These are phyloP conservation scores for Phytophthora melonis DNA, from an alignment of 352 stramenopile species.

Conservation along the genomic window DNA sequence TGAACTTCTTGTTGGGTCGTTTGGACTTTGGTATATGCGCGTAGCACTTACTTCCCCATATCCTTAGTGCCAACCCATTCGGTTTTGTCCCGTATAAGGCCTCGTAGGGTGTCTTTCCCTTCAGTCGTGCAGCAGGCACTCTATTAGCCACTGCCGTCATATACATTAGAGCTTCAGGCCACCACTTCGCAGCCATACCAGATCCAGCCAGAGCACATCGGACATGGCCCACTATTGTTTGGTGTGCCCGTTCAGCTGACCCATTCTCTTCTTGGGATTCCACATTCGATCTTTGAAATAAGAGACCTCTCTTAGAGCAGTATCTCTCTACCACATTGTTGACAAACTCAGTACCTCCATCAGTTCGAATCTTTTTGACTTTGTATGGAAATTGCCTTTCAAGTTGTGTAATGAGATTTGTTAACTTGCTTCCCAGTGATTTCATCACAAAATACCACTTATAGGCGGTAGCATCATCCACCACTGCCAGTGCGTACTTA, in stretches of 20 bases:
- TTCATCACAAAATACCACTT: conserved; percentile 27
- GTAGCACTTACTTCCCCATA: no score
- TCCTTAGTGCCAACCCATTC: neutral
- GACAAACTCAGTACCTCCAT: conserved; percentile 18
- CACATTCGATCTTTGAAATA: conserved; percentile 3
- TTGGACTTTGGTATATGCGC: neutral
- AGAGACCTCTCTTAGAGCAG: neutral
- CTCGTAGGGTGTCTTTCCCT: conserved; percentile 13
- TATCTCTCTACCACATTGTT: neutral
- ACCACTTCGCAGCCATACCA: conserved; percentile 13
- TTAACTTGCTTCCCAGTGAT: neutral
- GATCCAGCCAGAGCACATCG: conserved; percentile 2
- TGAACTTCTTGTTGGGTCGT: neutral
- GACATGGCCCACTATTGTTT: conserved; percentile 17
- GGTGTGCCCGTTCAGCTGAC: conserved; percentile 9
- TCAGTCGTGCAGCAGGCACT: conserved; percentile 13
- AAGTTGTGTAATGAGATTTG: neutral
- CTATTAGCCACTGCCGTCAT: conserved; percentile 12
- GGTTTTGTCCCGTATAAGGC: conserved; percentile 11
- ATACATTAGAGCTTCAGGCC: conserved; percentile 13
- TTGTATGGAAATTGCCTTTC: conserved; percentile 1
- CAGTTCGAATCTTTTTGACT: neutral
- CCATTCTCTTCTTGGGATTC: no score
- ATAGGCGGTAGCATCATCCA: conserved; percentile 10
- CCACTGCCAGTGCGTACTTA: neutral